These are phyloP conservation scores for Trametes sanguinea DNA, from an alignment of 768 basidiomycete species.

Conservation along the genomic window DNA sequence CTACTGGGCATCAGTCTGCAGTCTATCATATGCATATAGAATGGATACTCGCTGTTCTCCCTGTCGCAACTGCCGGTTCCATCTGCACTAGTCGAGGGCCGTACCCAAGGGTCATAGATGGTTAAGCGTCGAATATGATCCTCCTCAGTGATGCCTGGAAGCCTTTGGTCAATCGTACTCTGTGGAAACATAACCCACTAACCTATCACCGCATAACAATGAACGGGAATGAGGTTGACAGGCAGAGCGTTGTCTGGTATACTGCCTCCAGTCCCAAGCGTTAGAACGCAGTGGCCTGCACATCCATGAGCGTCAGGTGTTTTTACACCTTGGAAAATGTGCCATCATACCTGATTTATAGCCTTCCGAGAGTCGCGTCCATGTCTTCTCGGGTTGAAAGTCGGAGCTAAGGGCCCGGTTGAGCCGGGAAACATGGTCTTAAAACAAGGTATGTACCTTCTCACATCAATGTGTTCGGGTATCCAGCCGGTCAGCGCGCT, in stretches of 20 bases:
- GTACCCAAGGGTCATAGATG: constrained; percentile 71
- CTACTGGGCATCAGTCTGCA: constrained; percentile 2
- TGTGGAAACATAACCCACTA: constrained; percentile 17
- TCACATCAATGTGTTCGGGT: constrained; percentile 76
- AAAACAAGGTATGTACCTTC: constrained; percentile 45
- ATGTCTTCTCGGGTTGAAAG: constrained; percentile 83
- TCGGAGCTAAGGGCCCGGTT: constrained; percentile 42
- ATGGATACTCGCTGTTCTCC: not conserved
- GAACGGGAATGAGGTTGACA: constrained; percentile 63
- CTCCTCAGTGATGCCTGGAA: constrained; percentile 41
- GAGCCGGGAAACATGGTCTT: not conserved
- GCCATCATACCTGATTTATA: constrained; percentile 53
- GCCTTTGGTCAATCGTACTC: no score
- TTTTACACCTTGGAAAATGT: no score
- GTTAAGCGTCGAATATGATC: constrained; percentile 55
- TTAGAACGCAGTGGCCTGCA: constrained; percentile 73
- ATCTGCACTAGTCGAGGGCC: not conserved
- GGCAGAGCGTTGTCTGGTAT: not conserved
- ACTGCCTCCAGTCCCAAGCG: constrained; percentile 62
- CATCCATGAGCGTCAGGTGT: no score
- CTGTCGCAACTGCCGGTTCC: not conserved
- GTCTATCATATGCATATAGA: not conserved
- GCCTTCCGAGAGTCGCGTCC: constrained; percentile 62
- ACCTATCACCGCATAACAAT: constrained; percentile 88
- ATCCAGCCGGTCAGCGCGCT: constrained; percentile 87